Base-by-base conservation (phyloP, 1,284 basidiomycete species). In the Ceratobasidium sp. region DNA sequence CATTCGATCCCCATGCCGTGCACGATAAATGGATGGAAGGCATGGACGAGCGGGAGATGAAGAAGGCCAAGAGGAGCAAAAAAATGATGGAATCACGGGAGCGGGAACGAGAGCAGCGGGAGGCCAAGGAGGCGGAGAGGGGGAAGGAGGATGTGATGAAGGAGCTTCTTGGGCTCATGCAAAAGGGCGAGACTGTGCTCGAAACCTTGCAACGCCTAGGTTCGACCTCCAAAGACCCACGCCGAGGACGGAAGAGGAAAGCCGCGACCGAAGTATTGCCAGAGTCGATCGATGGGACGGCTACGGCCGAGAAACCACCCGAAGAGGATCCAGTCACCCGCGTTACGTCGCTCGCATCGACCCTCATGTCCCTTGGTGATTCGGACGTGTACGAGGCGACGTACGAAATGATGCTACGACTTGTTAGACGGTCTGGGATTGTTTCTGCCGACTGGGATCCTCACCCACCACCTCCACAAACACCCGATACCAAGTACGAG, bases 1-100 rank as follows among this genome's bases (percentile, higher is more conserved):
- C 93, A 56, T 89, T 89, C 73, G 95, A 99, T 78, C 90, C 91
- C 5, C 90, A 95, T 75, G 93, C 90, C 16, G 85, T 91, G 64
- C 95, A 98, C 77, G 96, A 99, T 78, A 84, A 85, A 30, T 99
- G 97, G 97, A 90, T 99, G 82, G 89, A 93, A 16, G 93, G 88
- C 2, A 73, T 96, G 59, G 91, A 91, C 75, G 93, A 95, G 75
- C 85, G 83, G 71, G 90, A 88, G 73, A 97, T 99, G 74, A 90
- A 90, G 77, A 84, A 85, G 73, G 96, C 97, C 11, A 80, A 89
- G 69, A 84, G 81, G 73, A 82, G 80, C 74, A 91, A 87, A 79
- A 85, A 82, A 73, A 83, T 83, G 67, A 85, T 85, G 74, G 91
- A 90, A 71, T 85, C 84, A 73, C 78, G 82, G 72, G 88, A 90